Percentiles rank a stretch among this genome's conserved stretches.
phyloP scores from a whole-genome alignment of 805 yeast genomes.

The Clavispora santaluciae region DNA sequence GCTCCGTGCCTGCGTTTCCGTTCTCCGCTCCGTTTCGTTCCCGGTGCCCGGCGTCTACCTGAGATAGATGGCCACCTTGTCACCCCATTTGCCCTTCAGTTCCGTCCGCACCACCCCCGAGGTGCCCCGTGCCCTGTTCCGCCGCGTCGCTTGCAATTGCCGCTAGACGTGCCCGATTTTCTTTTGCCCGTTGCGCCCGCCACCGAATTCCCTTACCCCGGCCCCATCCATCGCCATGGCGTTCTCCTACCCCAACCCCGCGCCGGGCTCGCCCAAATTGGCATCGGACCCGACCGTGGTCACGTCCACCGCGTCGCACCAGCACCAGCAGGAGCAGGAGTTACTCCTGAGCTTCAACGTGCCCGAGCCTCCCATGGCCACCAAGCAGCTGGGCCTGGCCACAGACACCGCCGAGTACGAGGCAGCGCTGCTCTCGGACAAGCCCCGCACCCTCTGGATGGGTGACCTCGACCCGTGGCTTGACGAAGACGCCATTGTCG shows the following conservation, averaged over 20 bases:
- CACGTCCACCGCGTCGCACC: slow-evolving; percentile 32
- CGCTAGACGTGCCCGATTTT: too few species aligned
- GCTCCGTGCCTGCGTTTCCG: neutral
- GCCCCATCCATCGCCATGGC: neutral
- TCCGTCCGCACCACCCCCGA: neutral
- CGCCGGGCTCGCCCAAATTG: neutral
- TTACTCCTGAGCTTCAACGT: slow-evolving; percentile 34
- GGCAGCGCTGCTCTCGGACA: slow-evolving; percentile 17
- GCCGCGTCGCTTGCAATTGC: too few species aligned
- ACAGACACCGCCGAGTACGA: slow-evolving; percentile 24
- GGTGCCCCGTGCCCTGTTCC: neutral
- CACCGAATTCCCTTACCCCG: too few species aligned
- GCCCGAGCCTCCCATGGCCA: slow-evolving; percentile 39
- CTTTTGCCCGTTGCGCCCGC: too few species aligned
- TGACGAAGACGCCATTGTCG: slow-evolving; percentile 53
- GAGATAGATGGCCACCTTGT: neutral
- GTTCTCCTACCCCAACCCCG: neutral
- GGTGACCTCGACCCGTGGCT: slow-evolving; percentile 81
- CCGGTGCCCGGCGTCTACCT: neutral
- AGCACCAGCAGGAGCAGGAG: slow-evolving; percentile 42
- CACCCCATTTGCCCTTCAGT: neutral
- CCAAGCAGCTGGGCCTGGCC: slow-evolving; percentile 25
- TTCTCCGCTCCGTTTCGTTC: neutral
- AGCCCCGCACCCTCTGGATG: slow-evolving; percentile 82
- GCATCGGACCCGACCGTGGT: slow-evolving; percentile 4